phyloP scores from a whole-genome alignment of 345 rosid genomes.

The Streptanthus diversifolius region DNA sequence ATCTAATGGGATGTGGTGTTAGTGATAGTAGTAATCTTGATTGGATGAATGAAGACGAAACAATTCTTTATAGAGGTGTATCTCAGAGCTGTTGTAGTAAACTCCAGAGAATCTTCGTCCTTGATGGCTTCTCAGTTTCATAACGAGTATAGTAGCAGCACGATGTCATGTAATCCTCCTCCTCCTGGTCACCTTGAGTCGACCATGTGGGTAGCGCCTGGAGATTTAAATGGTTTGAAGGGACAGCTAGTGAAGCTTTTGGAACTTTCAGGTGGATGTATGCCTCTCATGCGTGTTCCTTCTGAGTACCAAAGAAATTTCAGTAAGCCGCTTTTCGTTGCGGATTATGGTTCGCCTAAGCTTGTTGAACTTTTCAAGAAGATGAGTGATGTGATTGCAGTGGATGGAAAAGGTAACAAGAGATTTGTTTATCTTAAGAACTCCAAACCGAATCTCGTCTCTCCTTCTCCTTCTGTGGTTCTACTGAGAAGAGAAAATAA shows the following conservation, averaged over 20 bases:
- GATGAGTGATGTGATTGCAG: slow-evolving; percentile 61
- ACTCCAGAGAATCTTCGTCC: slow-evolving; percentile 56
- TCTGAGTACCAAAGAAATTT: slow-evolving; percentile 68
- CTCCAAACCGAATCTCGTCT: slow-evolving; percentile 50
- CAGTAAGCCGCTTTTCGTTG: slow-evolving; percentile 72
- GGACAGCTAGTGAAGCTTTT: slow-evolving; percentile 74
- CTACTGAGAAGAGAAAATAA: slow-evolving; percentile 54
- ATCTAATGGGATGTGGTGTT: slow-evolving; percentile 50
- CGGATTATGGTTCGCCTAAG: slow-evolving; percentile 71
- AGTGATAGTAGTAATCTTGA: slow-evolving; percentile 41
- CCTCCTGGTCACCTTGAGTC: slow-evolving; percentile 58
- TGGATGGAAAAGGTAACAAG: slow-evolving; percentile 73
- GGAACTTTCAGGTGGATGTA: slow-evolving; percentile 76
- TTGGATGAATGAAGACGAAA: slow-evolving; percentile 65
- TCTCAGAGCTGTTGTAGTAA: slow-evolving; percentile 49
- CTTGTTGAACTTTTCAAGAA: slow-evolving; percentile 86
- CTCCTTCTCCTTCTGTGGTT: slow-evolving; percentile 48
- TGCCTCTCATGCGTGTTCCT: slow-evolving; percentile 72
- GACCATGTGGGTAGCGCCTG: slow-evolving; percentile 84
- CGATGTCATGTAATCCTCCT: slow-evolving; percentile 48
- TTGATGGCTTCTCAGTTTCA: slow-evolving; percentile 48
- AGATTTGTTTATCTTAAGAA: slow-evolving; percentile 66
- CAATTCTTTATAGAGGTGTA: slow-evolving; percentile 60
- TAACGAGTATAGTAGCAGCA: slow-evolving; percentile 23
- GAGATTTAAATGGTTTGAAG: slow-evolving; percentile 79